phyloP scores from a whole-genome alignment of 192 early-diverging fungal species.

The Ramicandelaber brevisporus region DNA sequence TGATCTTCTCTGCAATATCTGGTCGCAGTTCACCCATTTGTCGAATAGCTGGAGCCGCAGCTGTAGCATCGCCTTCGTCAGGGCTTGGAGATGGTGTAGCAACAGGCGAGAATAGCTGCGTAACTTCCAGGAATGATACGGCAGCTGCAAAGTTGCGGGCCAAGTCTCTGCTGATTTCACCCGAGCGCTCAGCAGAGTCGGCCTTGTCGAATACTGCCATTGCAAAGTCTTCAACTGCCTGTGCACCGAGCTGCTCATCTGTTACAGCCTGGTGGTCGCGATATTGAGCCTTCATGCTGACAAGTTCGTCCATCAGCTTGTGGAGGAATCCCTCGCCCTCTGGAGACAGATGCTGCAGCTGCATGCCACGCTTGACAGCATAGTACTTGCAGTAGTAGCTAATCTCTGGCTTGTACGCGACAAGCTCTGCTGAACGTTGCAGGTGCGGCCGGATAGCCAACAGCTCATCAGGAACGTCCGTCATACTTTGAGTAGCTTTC shows the following conservation, averaged over 20 bases:
- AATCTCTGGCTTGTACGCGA: constrained; percentile 43
- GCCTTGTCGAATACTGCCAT: constrained; percentile 57
- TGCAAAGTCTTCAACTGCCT: constrained; percentile 69
- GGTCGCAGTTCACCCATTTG: constrained; percentile 38
- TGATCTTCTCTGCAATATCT: constrained; percentile 50
- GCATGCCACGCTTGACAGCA: constrained; percentile 51
- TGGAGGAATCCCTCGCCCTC: constrained; percentile 30
- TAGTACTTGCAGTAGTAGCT: constrained; percentile 64
- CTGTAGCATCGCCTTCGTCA: no score
- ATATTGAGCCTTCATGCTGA: constrained; percentile 33
- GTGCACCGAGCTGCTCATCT: constrained; percentile 45
- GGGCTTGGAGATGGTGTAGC: no score
- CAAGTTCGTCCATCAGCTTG: constrained; percentile 37
- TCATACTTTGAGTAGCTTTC: no score
- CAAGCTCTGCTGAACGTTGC: constrained; percentile 46
- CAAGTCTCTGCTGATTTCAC: no score
- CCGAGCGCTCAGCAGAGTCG: constrained; percentile 60
- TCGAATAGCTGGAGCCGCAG: no score
- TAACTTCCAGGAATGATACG: no score
- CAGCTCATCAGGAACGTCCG: constrained; percentile 26
- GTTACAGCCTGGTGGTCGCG: constrained; percentile 43
- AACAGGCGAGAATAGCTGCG: no score
- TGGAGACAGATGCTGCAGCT: constrained; percentile 20
- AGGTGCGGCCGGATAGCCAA: constrained; percentile 36
- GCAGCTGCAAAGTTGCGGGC: no score